Conservation (phyloP, 805 yeast species). For the Saccharomyces mikatae region DNA sequence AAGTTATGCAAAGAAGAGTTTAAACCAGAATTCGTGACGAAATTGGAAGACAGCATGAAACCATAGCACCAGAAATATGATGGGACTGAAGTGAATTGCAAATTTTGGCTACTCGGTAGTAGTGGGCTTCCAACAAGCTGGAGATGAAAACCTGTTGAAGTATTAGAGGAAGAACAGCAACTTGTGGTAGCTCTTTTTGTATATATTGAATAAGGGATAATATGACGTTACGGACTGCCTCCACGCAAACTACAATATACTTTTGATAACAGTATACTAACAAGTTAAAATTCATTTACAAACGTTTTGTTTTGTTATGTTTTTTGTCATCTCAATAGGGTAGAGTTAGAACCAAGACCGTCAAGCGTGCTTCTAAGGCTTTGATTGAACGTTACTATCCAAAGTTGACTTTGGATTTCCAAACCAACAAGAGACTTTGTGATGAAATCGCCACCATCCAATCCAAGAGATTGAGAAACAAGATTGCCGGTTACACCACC, state of each 20-base stretch:
- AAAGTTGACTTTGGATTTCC: conserved; percentile 97
- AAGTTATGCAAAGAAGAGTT: neutral
- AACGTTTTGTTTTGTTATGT: neutral
- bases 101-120: neutral
- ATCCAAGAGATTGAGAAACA: conserved; percentile 99
- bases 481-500: conserved; percentile 99
- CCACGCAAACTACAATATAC: neutral
- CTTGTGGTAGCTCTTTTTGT: neutral
- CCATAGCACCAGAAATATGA: neutral
- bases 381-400: conserved; percentile 99
- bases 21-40: neutral
- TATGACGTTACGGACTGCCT: neutral
- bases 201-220: neutral
- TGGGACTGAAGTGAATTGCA: neutral
- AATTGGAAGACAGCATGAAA: neutral
- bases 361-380: conserved; percentile 99
- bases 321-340: conserved; percentile 48
- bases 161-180: neutral
- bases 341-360: conserved; percentile 99
- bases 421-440: conserved; percentile 99
- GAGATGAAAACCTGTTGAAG: neutral
- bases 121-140: neutral
- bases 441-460: conserved; percentile 98
- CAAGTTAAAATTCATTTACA: neutral
- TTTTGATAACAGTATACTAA: neutral